A percentile compares a stretch with the other conserved stretches of the same genome.
These are phyloP conservation scores for Hydrangea macrophylla DNA, from an alignment of 148 eudicot genomes.

Conservation along the genomic window DNA sequence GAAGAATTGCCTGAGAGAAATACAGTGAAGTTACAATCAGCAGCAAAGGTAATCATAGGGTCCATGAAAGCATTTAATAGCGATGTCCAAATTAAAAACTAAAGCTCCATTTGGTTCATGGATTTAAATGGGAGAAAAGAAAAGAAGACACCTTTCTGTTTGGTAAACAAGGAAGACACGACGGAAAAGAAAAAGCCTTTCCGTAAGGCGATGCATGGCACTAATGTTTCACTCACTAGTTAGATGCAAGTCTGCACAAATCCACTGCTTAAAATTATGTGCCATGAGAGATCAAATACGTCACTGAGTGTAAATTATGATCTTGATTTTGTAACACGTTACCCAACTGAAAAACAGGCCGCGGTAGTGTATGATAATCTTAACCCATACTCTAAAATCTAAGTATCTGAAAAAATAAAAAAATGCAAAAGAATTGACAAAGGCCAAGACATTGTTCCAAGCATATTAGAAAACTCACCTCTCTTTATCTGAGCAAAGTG, in stretches of 20 bases:
- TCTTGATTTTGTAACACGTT: too few relatives aligned
- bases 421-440: not conserved
- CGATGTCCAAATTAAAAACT: not conserved
- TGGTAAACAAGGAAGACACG: too few relatives aligned
- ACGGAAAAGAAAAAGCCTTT: too few relatives aligned
- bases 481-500: constrained; percentile 65
- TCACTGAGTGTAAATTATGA: too few relatives aligned
- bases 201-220: too few relatives aligned
- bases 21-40: not conserved
- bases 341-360: too few relatives aligned
- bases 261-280: not conserved
- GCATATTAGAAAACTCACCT: constrained; percentile 34
- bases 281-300: too few relatives aligned
- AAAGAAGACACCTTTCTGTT: too few relatives aligned
- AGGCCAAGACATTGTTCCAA: constrained; percentile 2
- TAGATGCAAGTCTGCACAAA: not conserved
- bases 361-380: too few relatives aligned
- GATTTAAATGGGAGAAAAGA: too few relatives aligned
- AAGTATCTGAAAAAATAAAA: not conserved
- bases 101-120: not conserved
- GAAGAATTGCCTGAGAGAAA: constrained; percentile 53
- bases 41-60: not conserved
- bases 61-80: not conserved
- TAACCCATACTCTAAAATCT: too few relatives aligned
- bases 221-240: not conserved